Percentiles rank a stretch among this genome's conserved stretches.
Conservation (phyloP, 176 grass and related monocot species). For the Oryza rufipogon region DNA sequence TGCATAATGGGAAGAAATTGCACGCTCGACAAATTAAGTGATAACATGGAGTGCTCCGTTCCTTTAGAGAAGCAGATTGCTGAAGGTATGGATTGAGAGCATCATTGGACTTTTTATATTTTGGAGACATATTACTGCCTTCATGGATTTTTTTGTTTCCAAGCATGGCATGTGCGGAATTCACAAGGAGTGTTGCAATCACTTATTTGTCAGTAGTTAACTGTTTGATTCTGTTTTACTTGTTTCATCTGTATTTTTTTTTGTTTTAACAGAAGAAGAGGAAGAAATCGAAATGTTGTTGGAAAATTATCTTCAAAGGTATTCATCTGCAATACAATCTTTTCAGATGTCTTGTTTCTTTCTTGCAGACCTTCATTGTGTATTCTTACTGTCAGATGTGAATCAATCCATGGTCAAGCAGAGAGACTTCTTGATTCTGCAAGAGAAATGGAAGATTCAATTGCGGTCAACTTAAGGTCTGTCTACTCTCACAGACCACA, state of each 20-base stretch:
- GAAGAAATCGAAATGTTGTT: conserved; percentile 99
- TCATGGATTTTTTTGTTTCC: not conserved
- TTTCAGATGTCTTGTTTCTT: conserved; percentile 27
- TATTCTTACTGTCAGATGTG: conserved; percentile 69
- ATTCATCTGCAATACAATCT: conserved; percentile 30
- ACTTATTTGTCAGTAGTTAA: conserved; percentile 26
- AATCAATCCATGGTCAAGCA: conserved; percentile 98
- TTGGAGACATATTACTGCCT: not conserved
- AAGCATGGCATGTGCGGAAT: not conserved
- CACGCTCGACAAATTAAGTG: conserved; percentile 55
- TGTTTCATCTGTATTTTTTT: conserved; percentile 37
- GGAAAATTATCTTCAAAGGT: conserved; percentile 99
- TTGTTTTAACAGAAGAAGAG: conserved; percentile 82
- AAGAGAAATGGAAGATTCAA: conserved; percentile 99
- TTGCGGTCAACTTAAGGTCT: conserved; percentile 95
- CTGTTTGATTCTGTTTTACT: conserved; percentile 10
- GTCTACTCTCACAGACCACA: conserved; percentile 17
- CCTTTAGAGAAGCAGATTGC: conserved; percentile 86
- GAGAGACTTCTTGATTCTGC: conserved; percentile 97
- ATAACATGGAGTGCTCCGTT: conserved; percentile 76
- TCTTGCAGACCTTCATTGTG: conserved; percentile 13
- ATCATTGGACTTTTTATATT: conserved; percentile 24
- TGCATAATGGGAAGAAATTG: conserved; percentile 98
- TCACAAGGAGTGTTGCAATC: not conserved
- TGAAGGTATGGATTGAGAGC: conserved; percentile 65